Evolutionary conservation across 2,329 filamentous ascomycete genomes (phyloP).

Genomic region (Xylaria sp.): DNA sequence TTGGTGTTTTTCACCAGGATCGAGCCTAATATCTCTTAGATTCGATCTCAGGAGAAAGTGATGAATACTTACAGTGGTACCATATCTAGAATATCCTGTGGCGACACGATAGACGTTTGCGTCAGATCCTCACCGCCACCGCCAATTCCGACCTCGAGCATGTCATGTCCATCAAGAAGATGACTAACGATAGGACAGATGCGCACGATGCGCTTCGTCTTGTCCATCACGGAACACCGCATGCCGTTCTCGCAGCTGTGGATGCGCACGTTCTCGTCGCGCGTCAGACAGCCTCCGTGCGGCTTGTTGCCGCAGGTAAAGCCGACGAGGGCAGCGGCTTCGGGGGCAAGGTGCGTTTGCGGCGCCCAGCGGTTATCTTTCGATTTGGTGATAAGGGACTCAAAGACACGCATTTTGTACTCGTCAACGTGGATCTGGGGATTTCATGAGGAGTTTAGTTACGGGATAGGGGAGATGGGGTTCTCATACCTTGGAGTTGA

Average conservation of each 20-base stretch:
- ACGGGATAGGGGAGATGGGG: background rate
- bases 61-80: slow-evolving; percentile 33
- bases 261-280: slow-evolving; percentile 55
- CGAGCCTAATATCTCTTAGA: slow-evolving; percentile 12
- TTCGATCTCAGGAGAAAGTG: background rate
- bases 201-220: slow-evolving; percentile 55
- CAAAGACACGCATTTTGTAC: slow-evolving; percentile 72
- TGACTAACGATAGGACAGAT: slow-evolving; percentile 75
- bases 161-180: slow-evolving; percentile 51
- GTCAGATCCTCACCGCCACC: slow-evolving; percentile 73
- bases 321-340: slow-evolving; percentile 65
- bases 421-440: slow-evolving; percentile 70
- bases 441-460: slow-evolving; percentile 5
- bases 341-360: slow-evolving; percentile 44
- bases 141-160: slow-evolving; percentile 70
- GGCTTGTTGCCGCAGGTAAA: slow-evolving; percentile 68
- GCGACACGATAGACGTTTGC: slow-evolving; percentile 55
- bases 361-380: slow-evolving; percentile 37
- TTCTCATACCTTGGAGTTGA: slow-evolving; percentile 54
- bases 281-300: slow-evolving; percentile 67
- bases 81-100: slow-evolving; percentile 49
- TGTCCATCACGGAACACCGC: slow-evolving; percentile 46
- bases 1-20: background rate
- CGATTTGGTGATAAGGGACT: slow-evolving; percentile 48
- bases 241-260: slow-evolving; percentile 82